A percentile compares a stretch with the other conserved stretches of the same genome.
These are phyloP conservation scores for Rhodotorula sp. DNA, from an alignment of 1,284 basidiomycete species.

Conservation along the genomic window DNA sequence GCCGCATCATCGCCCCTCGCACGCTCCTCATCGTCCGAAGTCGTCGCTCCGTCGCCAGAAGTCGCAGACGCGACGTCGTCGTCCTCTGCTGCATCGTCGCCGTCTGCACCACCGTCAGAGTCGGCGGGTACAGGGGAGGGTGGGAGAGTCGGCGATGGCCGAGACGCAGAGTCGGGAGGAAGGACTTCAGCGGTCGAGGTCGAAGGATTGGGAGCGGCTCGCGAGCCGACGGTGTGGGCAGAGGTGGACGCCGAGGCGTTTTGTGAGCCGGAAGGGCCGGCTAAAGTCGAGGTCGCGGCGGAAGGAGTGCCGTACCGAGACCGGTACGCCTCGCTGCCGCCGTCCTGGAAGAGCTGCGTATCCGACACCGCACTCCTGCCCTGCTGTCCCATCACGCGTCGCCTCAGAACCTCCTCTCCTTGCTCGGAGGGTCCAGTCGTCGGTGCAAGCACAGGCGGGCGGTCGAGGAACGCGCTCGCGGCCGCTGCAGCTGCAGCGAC, in stretches of 20 bases:
- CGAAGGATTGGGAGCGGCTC: neutral
- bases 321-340: slow-evolving; percentile 3
- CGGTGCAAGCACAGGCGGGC: neutral
- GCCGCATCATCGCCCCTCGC: neutral
- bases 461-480: neutral
- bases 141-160: too few species aligned
- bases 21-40: neutral
- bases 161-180: too few species aligned
- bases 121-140: too few species aligned
- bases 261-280: neutral
- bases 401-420: neutral
- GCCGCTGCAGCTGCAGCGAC: neutral
- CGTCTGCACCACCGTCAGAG: too few species aligned
- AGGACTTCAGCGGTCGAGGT: too few species aligned
- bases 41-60: neutral
- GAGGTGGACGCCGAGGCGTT: too few species aligned
- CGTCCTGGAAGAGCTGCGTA: slow-evolving; percentile 29
- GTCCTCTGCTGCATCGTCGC: neutral
- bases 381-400: neutral
- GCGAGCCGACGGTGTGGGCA: too few species aligned
- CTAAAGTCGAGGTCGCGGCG: neutral
- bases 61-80: neutral
- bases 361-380: slow-evolving; percentile 20
- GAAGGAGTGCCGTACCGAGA: neutral
- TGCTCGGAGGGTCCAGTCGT: neutral